Evolutionary conservation across 345 rosid species (phyloP).

Genomic region (Salix purpurea): DNA sequence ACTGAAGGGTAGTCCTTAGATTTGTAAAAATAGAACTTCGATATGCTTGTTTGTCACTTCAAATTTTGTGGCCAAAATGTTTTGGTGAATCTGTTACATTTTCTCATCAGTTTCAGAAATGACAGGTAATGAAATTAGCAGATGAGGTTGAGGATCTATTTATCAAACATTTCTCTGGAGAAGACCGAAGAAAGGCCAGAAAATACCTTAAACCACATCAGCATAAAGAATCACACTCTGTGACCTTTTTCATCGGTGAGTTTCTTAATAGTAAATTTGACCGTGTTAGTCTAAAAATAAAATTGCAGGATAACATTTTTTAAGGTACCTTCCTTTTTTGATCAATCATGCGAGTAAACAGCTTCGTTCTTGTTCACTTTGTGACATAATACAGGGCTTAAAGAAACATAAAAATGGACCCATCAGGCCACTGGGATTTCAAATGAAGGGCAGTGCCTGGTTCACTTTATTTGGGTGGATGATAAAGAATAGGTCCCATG

Average conservation of each 20-base stretch:
- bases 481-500: constrained; percentile 44
- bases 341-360: constrained; percentile 23
- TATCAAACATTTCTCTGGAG: constrained; percentile 72
- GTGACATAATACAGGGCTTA: constrained; percentile 16
- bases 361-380: constrained; percentile 24
- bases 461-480: constrained; percentile 45
- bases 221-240: constrained; percentile 72
- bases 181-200: constrained; percentile 81
- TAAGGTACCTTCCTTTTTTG: not conserved
- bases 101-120: constrained; percentile 34
- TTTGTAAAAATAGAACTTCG: constrained; percentile 14
- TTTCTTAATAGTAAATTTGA: constrained; percentile 1
- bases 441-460: constrained; percentile 25
- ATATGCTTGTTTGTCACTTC: constrained; percentile 30
- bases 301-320: not conserved
- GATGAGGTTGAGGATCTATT: constrained; percentile 92
- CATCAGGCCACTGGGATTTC: constrained; percentile 35
- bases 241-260: constrained; percentile 93
- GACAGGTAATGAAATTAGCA: constrained; percentile 73
- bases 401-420: constrained; percentile 37
- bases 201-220: constrained; percentile 86
- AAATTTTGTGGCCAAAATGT: not conserved
- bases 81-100: constrained; percentile 11
- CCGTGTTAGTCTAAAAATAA: not conserved
- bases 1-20: not conserved